Percentiles rank a stretch among this genome's conserved stretches.
phyloP scores from a whole-genome alignment of 2,329 filamentous ascomycete genomes.

The Thermoascus crustaceus region DNA sequence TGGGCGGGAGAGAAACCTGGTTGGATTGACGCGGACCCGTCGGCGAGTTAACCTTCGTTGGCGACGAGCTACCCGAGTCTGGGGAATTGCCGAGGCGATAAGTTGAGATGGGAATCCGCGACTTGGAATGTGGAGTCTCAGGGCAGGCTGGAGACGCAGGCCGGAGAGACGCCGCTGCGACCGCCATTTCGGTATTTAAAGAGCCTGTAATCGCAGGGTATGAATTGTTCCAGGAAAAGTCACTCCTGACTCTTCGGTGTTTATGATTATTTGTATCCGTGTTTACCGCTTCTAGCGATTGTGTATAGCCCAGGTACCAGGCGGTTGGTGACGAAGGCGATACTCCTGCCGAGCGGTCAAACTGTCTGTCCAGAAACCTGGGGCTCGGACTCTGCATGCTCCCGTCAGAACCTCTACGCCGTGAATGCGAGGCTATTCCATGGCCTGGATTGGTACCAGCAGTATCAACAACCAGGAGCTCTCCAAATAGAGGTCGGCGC shows the following conservation, averaged over 20 bases:
- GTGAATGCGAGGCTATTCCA: conserved; percentile 49
- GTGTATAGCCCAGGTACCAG: conserved; percentile 50
- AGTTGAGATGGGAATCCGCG: conserved; percentile 39
- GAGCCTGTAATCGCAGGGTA: conserved; percentile 20
- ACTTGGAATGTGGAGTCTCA: conserved; percentile 30
- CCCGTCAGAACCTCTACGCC: conserved; percentile 64
- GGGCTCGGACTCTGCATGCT: conserved; percentile 48
- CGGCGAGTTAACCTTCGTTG: conserved; percentile 26
- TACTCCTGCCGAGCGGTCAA: conserved; percentile 34
- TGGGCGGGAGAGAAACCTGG: conserved; percentile 29
- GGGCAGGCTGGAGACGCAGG: conserved; percentile 17
- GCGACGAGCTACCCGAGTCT: conserved; percentile 32
- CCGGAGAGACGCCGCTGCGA: conserved; percentile 23
- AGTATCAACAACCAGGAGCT: conserved; percentile 56
- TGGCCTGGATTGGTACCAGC: conserved; percentile 44
- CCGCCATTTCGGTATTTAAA: conserved; percentile 27
- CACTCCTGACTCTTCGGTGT: conserved; percentile 46
- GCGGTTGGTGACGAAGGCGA: conserved; percentile 59
- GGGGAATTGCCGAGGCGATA: conserved; percentile 32
- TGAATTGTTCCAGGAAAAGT: conserved; percentile 40
- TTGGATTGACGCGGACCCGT: conserved; percentile 19
- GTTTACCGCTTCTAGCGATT: conserved; percentile 35
- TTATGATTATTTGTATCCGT: conserved; percentile 14
- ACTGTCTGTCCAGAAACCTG: conserved; percentile 31
- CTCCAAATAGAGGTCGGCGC: conserved; percentile 64